Base-by-base conservation (phyloP, 495 filamentous ascomycete genomes). In the Astrocystis sublimbata region DNA sequence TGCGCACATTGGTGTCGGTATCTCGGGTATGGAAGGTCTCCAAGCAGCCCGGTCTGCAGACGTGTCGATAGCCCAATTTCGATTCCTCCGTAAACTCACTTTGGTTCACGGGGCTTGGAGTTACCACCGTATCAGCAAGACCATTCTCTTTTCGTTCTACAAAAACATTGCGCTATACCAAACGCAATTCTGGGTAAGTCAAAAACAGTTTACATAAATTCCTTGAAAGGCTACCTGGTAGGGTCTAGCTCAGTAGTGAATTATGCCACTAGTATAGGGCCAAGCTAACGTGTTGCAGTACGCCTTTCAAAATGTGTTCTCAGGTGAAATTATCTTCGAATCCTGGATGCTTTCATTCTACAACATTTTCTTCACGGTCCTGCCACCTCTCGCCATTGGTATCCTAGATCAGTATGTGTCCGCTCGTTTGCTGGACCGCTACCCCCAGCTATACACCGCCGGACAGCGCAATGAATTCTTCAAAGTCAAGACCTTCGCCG, bases 271-370 rank as follows among this genome's bases (percentile, higher is more conserved):
- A 52, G 33, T 46, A 75, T 13, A 42, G n/a, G 12, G 15, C 12
- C 43, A 10, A 53, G 38, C 58, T 86, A 72, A 86, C 65, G 17
- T 28, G 31, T 47, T 30, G 17, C 54, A 91, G 90, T 98, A 96
- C 73, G 90, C 92, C 19, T 99, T 99, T 78, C 92, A 96, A 86
- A 98, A 99, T 71, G 90, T 88, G 62, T 99, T 98, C 76, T 97
- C 94, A 1, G 96, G 94, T 65, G 87, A 97, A 73, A 92, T 98
- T 67, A 99, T 99, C 73, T 97, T 93, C 85, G 96, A 99, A 78
- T 97, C 93, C 13, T 99, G 96, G 96, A 97, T 93, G 2, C 81
- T 99, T 13, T 97, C 96, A 13, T 96, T 97, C 81, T 99, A 97
- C 83, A 99, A 99, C 80, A 92, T 99, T 74, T 89, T 99, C 74